Base-by-base conservation (phyloP, 306 rosid species). In the Glycine tomentella region DNA sequence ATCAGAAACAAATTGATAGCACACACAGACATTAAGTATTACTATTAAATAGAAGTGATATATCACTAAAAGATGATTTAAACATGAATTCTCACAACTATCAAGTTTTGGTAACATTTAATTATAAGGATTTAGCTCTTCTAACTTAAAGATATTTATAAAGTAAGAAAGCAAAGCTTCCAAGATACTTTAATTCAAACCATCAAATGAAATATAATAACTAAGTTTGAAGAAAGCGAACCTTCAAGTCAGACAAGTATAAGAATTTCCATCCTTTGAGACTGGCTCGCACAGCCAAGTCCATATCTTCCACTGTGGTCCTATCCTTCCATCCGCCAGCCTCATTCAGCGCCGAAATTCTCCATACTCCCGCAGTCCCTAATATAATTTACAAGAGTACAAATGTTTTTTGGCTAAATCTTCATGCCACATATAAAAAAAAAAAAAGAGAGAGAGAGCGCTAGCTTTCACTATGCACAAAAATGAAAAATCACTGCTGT, bases 331-430 rank as follows among this genome's bases (percentile, higher is more conserved):
- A 95, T 46, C 99, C 99, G 52, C 99, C 99, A 52, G 99, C 99
- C 57, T 93, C 99, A 51, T 89, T 84, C 62, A 95, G 75, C 10
- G 99, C 99, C 20, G 92, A 53, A 68, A 95, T 93, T 88, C 99
- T 93, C 99, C 99, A 95, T 17, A 95, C 94, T 78, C 99, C 99
- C 33, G 99, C 99, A 4, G 99, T 95, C 75, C 99, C 99, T 95
- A 79, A 72, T 9, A 31, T 58, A 4, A 42, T 72, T 82, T 53
- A 11, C 33, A 40, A 81, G 0, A 58, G 3, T 45, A 82, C 50
- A 72, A 82, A 40, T n/a, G n/a, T n/a, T n/a, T n/a, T n/a, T 25
- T 6, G 1, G 31, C 20, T 46, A 69, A 56, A 17, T 78, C 64
- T 66, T 74, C 71, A 67, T 74, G 53, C 38, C 79, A 63, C 33